phyloP scores from a whole-genome alignment of 164 flowering plant species.

The Macadamia integrifolia region DNA sequence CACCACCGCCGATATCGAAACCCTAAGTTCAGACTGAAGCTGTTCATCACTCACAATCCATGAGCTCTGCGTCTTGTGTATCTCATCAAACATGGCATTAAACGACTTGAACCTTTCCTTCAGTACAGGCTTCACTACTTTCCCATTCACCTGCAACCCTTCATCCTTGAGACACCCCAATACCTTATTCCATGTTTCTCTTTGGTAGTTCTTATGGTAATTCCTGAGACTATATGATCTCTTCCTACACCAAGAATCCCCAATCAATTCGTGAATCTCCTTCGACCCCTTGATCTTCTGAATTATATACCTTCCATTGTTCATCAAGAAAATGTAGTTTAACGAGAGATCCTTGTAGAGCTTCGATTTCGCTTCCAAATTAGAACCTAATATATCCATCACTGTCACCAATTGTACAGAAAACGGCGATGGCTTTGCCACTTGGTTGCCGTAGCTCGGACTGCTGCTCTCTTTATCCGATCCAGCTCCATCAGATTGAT shows the following conservation, averaged over 20 bases:
- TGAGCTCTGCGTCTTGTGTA: slow-evolving; percentile 68
- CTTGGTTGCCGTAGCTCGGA: neutral
- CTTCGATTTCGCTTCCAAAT: slow-evolving; percentile 57
- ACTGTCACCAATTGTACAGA: slow-evolving; percentile 34
- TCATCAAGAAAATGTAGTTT: slow-evolving; percentile 75
- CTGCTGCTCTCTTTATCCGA: slow-evolving; percentile 5
- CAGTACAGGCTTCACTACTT: slow-evolving; percentile 46
- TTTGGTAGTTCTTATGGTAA: slow-evolving; percentile 71
- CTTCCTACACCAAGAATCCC: slow-evolving; percentile 53
- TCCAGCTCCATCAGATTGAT: slow-evolving; percentile 25
- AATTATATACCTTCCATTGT: slow-evolving; percentile 77
- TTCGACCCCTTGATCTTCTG: slow-evolving; percentile 69
- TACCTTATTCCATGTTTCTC: slow-evolving; percentile 76
- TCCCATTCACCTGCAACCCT: slow-evolving; percentile 52
- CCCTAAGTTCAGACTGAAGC: slow-evolving; percentile 77
- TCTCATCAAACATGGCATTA: slow-evolving; percentile 68
- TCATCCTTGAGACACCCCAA: slow-evolving; percentile 53
- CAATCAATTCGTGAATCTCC: slow-evolving; percentile 56
- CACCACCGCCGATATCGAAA: slow-evolving; percentile 67
- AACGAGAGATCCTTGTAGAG: slow-evolving; percentile 64
- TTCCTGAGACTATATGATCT: slow-evolving; percentile 56
- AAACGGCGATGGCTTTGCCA: slow-evolving; percentile 36
- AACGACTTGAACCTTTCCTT: slow-evolving; percentile 83
- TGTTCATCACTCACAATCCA: slow-evolving; percentile 94
- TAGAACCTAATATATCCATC: slow-evolving; percentile 60